Conservation (phyloP, 768 basidiomycete genomes). For the Kwoniella botswanensis region DNA sequence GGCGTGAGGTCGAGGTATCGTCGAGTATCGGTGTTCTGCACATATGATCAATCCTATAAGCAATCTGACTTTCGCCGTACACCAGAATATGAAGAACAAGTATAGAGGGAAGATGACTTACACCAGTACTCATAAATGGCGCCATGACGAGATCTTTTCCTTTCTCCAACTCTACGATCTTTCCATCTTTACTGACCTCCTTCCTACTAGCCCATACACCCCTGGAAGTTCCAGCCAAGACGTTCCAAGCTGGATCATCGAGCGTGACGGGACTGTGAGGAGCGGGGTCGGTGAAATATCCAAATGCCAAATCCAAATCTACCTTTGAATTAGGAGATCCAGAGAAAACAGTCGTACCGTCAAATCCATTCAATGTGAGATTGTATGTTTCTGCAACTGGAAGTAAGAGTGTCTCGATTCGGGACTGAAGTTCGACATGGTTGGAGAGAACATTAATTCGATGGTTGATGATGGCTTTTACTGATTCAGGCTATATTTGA, state of each 20-base stretch:
- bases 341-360: constrained; percentile 26
- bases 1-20: constrained; percentile 54
- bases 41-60: too few species aligned
- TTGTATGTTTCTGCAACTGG: constrained; percentile 44
- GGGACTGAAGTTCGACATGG: constrained; percentile 39
- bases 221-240: constrained; percentile 48
- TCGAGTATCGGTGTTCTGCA: constrained; percentile 56
- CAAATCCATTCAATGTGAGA: constrained; percentile 46
- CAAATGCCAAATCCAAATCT: constrained; percentile 30
- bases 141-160: constrained; percentile 37
- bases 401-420: constrained; percentile 35
- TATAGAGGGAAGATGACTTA: constrained; percentile 5
- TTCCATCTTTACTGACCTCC: constrained; percentile 31
- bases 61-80: too few species aligned
- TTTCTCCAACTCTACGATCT: constrained; percentile 28
- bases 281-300: constrained; percentile 47
- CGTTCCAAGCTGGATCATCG: constrained; percentile 40
- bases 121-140: constrained; percentile 35
- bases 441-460: constrained; percentile 52
- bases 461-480: constrained; percentile 52
- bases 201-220: constrained; percentile 42
- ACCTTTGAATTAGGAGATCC: constrained; percentile 25
- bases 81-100: too few species aligned
- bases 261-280: constrained; percentile 38
- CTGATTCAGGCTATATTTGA: constrained; percentile 40